Percentiles rank a stretch among this genome's conserved stretches.
phyloP scores from a whole-genome alignment of 371 early-diverging fungal species.

The Apophysomyces sp. region DNA sequence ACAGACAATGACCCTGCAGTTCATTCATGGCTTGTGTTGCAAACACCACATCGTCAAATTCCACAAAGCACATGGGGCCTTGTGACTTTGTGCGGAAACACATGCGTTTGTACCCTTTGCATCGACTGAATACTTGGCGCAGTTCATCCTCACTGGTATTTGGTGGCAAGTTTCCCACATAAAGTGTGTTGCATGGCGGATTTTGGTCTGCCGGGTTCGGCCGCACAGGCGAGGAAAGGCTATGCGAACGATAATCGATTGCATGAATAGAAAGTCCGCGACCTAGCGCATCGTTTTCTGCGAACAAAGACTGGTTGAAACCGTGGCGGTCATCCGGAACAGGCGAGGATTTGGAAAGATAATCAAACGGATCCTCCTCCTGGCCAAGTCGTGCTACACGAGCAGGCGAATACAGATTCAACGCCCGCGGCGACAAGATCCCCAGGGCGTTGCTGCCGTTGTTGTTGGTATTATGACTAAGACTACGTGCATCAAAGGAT shows the following conservation, averaged over 20 bases:
- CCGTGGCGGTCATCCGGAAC: constrained; percentile 20
- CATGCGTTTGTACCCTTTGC: constrained; percentile 86
- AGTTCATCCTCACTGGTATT: constrained; percentile 89
- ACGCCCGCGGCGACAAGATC: constrained; percentile 23
- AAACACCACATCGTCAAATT: constrained; percentile 89
- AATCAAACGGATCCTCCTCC: constrained; percentile 88
- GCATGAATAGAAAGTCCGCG: constrained; percentile 1
- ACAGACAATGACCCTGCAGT: constrained; percentile 77
- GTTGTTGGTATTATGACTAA: neutral
- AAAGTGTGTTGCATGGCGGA: constrained; percentile 95
- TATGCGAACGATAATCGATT: constrained; percentile 6
- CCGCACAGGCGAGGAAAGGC: constrained; percentile 13
- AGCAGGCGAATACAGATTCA: constrained; percentile 18
- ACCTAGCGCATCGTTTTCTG: constrained; percentile 9
- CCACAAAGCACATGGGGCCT: constrained; percentile 94
- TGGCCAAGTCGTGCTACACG: neutral
- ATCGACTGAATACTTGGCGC: constrained; percentile 71
- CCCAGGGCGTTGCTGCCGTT: constrained; percentile 15
- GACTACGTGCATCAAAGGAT: constrained; percentile 34
- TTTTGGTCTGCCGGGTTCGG: constrained; percentile 69
- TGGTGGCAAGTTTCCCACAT: constrained; percentile 91
- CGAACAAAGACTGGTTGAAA: constrained; percentile 7
- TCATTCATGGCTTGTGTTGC: constrained; percentile 87
- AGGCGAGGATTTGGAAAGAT: constrained; percentile 83
- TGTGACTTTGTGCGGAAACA: constrained; percentile 81